Evolutionary conservation across 2,329 filamentous ascomycete species (phyloP).

Genomic region (Huntiella savannae): DNA sequence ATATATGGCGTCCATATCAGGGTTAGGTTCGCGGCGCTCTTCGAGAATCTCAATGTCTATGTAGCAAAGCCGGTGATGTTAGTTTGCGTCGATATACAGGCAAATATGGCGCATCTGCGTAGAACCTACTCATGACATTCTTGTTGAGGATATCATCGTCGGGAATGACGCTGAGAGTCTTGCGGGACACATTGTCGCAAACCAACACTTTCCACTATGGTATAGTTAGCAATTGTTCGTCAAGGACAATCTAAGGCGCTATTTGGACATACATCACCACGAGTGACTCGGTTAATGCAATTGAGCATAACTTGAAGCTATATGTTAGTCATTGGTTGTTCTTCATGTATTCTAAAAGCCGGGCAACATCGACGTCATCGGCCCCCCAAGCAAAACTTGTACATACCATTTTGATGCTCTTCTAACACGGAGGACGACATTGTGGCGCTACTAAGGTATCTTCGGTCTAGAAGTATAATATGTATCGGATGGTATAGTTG

Average conservation of each 20-base stretch:
- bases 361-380: not conserved
- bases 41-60: constrained; percentile 90
- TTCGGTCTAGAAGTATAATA: too few relatives aligned
- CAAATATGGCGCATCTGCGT: constrained; percentile 6
- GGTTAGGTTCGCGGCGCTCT: constrained; percentile 61
- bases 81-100: not conserved
- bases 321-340: constrained; percentile 17
- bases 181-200: constrained; percentile 65
- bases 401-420: constrained; percentile 43
- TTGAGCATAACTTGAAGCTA: constrained; percentile 39
- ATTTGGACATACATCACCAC: constrained; percentile 48
- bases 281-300: constrained; percentile 58
- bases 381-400: not conserved
- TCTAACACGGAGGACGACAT: constrained; percentile 78
- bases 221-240: not conserved
- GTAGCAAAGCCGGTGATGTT: constrained; percentile 12
- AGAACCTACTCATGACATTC: constrained; percentile 70
- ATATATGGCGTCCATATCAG: constrained; percentile 88
- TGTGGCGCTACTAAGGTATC: constrained; percentile 16
- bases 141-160: constrained; percentile 95
- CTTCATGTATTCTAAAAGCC: not conserved
- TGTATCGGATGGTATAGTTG: too few relatives aligned
- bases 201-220: constrained; percentile 89
- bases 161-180: constrained; percentile 74
- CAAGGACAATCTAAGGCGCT: too few relatives aligned